Percentiles rank a stretch among this genome's conserved stretches.
Conservation (phyloP, 2,329 filamentous ascomycete species). For the Colletotrichum costaricense region DNA sequence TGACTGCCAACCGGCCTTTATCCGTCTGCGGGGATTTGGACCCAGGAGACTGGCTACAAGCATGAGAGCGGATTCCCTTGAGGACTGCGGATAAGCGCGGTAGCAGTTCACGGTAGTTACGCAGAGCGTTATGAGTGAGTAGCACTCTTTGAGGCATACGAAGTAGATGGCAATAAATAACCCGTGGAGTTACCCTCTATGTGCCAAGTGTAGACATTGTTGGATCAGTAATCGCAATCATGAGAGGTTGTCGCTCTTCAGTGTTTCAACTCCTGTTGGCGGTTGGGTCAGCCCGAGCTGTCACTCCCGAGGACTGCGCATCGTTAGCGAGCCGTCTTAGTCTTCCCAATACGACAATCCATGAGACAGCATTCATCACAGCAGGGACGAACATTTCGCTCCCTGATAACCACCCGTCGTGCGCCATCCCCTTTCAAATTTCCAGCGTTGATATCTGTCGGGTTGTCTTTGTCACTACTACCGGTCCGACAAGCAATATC, state of each 20-base stretch:
- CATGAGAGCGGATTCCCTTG: not conserved
- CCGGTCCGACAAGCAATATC: conserved; percentile 50
- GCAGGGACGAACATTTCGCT: conserved; percentile 46
- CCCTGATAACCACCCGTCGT: conserved; percentile 48
- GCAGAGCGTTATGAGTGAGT: not conserved
- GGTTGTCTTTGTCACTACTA: conserved; percentile 39
- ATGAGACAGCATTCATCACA: conserved; percentile 19
- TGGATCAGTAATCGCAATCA: not conserved
- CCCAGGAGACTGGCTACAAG: not conserved
- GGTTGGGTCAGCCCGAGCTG: not conserved
- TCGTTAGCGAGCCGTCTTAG: conserved; percentile 20
- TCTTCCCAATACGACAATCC: conserved; percentile 42
- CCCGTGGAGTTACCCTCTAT: not conserved
- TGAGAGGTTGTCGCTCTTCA: not conserved
- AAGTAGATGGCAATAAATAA: not conserved
- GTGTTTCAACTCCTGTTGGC: not conserved
- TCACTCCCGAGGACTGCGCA: not conserved
- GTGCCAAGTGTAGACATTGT: not conserved
- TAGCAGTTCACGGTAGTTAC: conserved; percentile 18
- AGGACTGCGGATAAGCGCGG: conserved; percentile 4
- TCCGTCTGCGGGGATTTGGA: not conserved
- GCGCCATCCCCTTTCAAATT: conserved; percentile 36
- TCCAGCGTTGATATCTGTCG: conserved; percentile 42
- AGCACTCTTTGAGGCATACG: no score
- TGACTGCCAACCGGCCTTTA: not conserved